phyloP scores from a whole-genome alignment of 2,329 filamentous ascomycete species.

The Colletotrichum sp. region DNA sequence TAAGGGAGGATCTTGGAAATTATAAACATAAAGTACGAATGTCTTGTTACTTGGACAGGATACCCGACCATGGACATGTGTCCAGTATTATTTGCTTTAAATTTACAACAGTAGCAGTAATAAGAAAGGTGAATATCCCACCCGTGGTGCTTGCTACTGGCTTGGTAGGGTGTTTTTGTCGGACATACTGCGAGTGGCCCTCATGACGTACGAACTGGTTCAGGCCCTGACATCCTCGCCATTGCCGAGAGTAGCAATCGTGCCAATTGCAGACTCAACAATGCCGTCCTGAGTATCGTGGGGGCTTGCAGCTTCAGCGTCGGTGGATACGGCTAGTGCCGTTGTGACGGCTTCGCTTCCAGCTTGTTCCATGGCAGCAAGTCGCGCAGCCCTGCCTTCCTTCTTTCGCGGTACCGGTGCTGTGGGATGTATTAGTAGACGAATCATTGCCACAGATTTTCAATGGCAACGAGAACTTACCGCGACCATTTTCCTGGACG shows the following conservation, averaged over 20 bases:
- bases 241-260: neutral
- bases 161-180: neutral
- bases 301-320: neutral
- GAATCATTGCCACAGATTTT: neutral
- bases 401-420: conserved; percentile 60
- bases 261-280: neutral
- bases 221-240: neutral
- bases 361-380: conserved; percentile 47
- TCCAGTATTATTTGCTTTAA: neutral
- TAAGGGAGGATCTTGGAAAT: neutral
- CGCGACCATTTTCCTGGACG: conserved; percentile 95
- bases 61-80: neutral
- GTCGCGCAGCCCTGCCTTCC: conserved; percentile 57
- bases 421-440: conserved; percentile 27
- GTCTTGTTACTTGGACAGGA: neutral
- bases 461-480: conserved; percentile 46
- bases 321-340: neutral
- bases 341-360: neutral
- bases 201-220: neutral
- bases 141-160: neutral
- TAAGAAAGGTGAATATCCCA: neutral
- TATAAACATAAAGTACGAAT: neutral
- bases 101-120: neutral
- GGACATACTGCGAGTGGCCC: neutral
- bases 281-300: neutral